Evolutionary conservation across 2,329 filamentous ascomycete genomes (phyloP).

Genomic region (Capronia coronata): DNA sequence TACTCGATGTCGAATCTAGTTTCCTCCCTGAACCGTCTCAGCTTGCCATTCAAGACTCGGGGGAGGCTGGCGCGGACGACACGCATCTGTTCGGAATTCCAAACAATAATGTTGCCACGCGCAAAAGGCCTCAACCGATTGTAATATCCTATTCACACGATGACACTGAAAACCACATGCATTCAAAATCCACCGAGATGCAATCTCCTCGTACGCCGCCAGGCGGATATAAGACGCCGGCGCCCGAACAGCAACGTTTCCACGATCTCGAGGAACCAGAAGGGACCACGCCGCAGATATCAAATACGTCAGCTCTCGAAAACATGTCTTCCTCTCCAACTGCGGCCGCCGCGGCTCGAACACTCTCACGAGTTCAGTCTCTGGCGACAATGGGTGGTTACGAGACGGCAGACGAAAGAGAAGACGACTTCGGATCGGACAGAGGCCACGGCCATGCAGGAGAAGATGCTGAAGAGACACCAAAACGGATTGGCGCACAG

Average conservation of each 20-base stretch:
- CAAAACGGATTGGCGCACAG: slow-evolving; percentile 11
- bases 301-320: slow-evolving; percentile 38
- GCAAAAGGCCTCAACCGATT: slow-evolving; percentile 21
- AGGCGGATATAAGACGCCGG: slow-evolving; percentile 31
- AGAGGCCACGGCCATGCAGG: not conserved
- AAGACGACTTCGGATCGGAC: slow-evolving; percentile 5
- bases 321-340: slow-evolving; percentile 42
- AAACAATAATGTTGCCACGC: slow-evolving; percentile 26
- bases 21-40: slow-evolving; percentile 53
- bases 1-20: slow-evolving; percentile 59
- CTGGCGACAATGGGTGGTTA: slow-evolving; percentile 30
- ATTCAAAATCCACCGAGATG: not conserved
- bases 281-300: slow-evolving; percentile 26
- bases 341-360: slow-evolving; percentile 39
- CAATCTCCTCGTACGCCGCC: slow-evolving; percentile 28
- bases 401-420: slow-evolving; percentile 28
- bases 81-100: slow-evolving; percentile 40
- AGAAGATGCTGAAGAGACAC: slow-evolving; percentile 24
- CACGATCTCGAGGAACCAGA: slow-evolving; percentile 17
- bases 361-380: slow-evolving; percentile 37
- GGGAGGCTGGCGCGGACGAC: slow-evolving; percentile 36
- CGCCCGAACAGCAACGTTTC: slow-evolving; percentile 25
- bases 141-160: slow-evolving; percentile 12
- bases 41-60: slow-evolving; percentile 30
- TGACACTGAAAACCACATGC: slow-evolving; percentile 10